Percentiles rank a stretch among this genome's conserved stretches.
Conservation (phyloP, 768 basidiomycete species). For the Roridomyces roridus region DNA sequence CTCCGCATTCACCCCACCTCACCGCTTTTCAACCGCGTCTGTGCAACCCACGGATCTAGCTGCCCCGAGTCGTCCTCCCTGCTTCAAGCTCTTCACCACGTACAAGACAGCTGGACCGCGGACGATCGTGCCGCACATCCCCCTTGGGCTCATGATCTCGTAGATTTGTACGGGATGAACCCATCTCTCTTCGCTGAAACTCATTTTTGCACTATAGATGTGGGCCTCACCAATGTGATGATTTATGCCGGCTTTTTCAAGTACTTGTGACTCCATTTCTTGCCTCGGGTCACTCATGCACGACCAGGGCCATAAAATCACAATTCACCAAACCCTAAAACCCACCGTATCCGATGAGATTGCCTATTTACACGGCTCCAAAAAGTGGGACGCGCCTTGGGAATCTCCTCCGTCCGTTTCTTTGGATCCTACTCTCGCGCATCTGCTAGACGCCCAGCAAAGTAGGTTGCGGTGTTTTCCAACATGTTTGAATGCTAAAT, state of each 20-base stretch:
- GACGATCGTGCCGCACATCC: slow-evolving; percentile 20
- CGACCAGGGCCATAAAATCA: neutral
- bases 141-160: slow-evolving; percentile 12
- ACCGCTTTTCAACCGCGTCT: neutral
- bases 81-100: slow-evolving; percentile 9
- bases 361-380: slow-evolving; percentile 18
- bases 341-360: slow-evolving; percentile 11
- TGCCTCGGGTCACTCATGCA: neutral
- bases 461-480: neutral
- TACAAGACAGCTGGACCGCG: slow-evolving; percentile 2
- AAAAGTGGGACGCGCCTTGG: slow-evolving; percentile 17
- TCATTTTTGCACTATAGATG: slow-evolving; percentile 1
- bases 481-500: neutral
- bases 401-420: neutral
- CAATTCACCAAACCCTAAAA: neutral
- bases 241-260: slow-evolving; percentile 1
- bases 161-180: neutral
- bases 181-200: neutral
- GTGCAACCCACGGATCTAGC: neutral
- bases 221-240: slow-evolving; percentile 8
- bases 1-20: slow-evolving; percentile 17
- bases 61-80: neutral
- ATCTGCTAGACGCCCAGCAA: slow-evolving; percentile 1
- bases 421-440: neutral
- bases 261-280: neutral